These are phyloP conservation scores for Arabis hirsuta DNA, from an alignment of 345 rosid species.

Conservation along the genomic window DNA sequence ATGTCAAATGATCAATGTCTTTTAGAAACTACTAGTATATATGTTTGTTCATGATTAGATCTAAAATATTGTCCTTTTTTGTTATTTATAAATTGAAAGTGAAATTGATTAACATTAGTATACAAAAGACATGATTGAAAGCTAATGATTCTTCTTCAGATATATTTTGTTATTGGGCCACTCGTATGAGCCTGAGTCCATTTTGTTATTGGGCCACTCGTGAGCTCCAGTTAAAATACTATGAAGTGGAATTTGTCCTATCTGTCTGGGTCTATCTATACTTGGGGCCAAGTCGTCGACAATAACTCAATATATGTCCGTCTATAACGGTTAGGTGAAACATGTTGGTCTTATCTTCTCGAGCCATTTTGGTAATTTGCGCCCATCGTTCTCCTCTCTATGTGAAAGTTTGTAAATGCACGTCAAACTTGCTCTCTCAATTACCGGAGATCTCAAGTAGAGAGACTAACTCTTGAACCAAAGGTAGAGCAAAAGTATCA, in stretches of 20 bases:
- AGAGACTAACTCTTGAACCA: too few relatives aligned
- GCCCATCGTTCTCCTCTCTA: conserved; percentile 1
- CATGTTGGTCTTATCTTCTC: conserved; percentile 21
- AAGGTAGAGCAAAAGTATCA: too few relatives aligned
- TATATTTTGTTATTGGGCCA: neutral
- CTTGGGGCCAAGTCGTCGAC: conserved; percentile 19
- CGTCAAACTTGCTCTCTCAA: neutral
- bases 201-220: neutral
- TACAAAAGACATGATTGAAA: too few relatives aligned
- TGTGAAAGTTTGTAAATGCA: neutral
- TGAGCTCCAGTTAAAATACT: too few relatives aligned
- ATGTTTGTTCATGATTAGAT: conserved; percentile 7
- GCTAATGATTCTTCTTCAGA: neutral
- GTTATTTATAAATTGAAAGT: neutral
- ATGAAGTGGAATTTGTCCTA: neutral
- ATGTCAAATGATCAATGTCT: conserved; percentile 8
- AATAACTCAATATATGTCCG: conserved; percentile 22
- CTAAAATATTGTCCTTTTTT: too few relatives aligned
- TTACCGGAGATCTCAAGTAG: too few relatives aligned
- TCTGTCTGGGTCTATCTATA: conserved; percentile 13
- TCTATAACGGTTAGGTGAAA: conserved; percentile 4
- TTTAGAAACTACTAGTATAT: neutral
- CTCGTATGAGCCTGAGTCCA: neutral
- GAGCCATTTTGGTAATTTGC: conserved; percentile 3
- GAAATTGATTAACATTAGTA: too few relatives aligned